phyloP scores from a whole-genome alignment of 371 early-diverging fungal genomes.

The Fennellomyces sp. region DNA sequence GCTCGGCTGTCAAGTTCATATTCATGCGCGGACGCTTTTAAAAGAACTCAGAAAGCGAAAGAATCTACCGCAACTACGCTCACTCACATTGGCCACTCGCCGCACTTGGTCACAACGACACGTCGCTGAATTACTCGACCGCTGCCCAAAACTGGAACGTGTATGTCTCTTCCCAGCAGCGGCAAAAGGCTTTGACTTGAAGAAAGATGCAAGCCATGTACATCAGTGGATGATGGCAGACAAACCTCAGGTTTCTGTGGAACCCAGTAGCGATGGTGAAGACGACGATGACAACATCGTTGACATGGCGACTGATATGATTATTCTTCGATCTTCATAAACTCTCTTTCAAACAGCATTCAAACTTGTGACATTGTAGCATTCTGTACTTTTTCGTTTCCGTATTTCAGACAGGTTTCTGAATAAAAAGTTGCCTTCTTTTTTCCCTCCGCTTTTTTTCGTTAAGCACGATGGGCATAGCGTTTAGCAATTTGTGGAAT shows the following conservation, averaged over 20 bases:
- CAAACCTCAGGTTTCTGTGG: constrained; percentile 5
- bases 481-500: constrained; percentile 49
- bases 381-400: neutral
- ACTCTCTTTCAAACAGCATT: neutral
- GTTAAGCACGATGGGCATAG: constrained; percentile 32
- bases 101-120: constrained; percentile 38
- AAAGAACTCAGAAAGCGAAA: constrained; percentile 16
- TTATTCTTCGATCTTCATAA: constrained; percentile 9
- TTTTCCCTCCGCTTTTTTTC: constrained; percentile 5
- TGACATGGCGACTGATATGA: constrained; percentile 14
- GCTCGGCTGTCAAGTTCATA: constrained; percentile 36
- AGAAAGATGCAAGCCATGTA: constrained; percentile 2
- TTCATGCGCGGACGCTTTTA: constrained; percentile 36
- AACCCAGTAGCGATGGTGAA: constrained; percentile 4
- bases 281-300: constrained; percentile 3
- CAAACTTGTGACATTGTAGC: neutral
- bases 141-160: constrained; percentile 24
- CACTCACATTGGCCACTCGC: constrained; percentile 30
- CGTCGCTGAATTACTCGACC: constrained; percentile 26
- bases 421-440: neutral
- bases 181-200: constrained; percentile 16
- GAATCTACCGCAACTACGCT: constrained; percentile 13
- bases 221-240: constrained; percentile 5
- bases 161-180: constrained; percentile 33
- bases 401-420: neutral